Evolutionary conservation across 495 filamentous ascomycete genomes (phyloP).

Genomic region (Daldinia vernicosa): DNA sequence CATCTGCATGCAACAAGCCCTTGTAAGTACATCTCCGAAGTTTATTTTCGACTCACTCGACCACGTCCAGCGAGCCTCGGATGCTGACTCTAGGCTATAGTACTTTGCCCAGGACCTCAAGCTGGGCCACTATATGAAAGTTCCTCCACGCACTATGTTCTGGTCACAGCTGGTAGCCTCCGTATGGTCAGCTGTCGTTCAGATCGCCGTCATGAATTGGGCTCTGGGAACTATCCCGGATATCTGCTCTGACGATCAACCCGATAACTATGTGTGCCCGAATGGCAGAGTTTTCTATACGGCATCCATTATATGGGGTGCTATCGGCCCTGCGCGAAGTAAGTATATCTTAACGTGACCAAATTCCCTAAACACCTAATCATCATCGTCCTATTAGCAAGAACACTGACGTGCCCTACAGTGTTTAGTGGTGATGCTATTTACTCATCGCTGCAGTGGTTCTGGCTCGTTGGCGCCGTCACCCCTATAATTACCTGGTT

Average conservation of each 20-base stretch:
- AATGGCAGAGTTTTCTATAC: constrained; percentile 72
- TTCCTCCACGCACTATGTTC: constrained; percentile 72
- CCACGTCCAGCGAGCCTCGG: background rate
- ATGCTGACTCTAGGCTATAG: constrained; percentile 16
- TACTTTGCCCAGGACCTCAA: constrained; percentile 61
- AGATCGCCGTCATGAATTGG: constrained; percentile 73
- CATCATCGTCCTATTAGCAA: background rate
- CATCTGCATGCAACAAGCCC: constrained; percentile 67
- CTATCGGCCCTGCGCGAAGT: constrained; percentile 60
- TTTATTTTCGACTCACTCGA: background rate
- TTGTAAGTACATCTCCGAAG: constrained; percentile 34
- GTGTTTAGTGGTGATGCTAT: constrained; percentile 69
- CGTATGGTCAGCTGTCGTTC: constrained; percentile 69
- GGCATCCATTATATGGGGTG: constrained; percentile 62
- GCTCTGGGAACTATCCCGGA: constrained; percentile 68
- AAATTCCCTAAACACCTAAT: background rate
- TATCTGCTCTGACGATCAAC: constrained; percentile 66
- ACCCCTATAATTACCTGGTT: constrained; percentile 68
- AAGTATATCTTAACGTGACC: constrained; percentile 8
- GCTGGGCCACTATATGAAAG: constrained; percentile 76
- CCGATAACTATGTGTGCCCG: constrained; percentile 69
- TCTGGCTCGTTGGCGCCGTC: constrained; percentile 72
- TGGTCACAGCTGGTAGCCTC: constrained; percentile 71
- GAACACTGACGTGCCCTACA: constrained; percentile 8
- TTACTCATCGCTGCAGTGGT: constrained; percentile 72